Conservation (phyloP, 805 yeast genomes). For the Isabelozyma gotoi region DNA sequence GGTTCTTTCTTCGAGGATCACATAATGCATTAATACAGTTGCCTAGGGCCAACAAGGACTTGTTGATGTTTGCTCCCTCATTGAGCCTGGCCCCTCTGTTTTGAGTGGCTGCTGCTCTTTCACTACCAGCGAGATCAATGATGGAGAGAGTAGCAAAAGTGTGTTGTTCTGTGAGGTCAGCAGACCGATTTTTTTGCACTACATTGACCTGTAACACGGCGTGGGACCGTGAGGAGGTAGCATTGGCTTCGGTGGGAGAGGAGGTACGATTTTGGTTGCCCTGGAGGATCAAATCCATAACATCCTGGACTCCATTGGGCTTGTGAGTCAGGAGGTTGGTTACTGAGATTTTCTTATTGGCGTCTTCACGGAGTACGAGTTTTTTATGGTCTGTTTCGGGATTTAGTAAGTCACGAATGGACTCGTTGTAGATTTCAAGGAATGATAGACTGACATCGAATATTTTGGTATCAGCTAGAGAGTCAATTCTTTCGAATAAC, state of each 20-base stretch:
- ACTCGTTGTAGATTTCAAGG: constrained; percentile 89
- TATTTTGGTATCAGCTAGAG: constrained; percentile 49
- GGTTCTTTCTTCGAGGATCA: constrained; percentile 63
- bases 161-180: constrained; percentile 65
- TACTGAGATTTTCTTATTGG: constrained; percentile 62
- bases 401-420: constrained; percentile 72
- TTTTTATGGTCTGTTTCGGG: constrained; percentile 50
- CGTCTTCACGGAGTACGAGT: constrained; percentile 70
- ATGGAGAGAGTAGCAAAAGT: constrained; percentile 79
- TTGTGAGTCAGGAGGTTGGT: constrained; percentile 64
- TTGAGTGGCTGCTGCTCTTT: constrained; percentile 85
- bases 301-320: constrained; percentile 65
- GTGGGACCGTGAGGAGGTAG: constrained; percentile 88
- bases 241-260: constrained; percentile 89
- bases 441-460: constrained; percentile 69
- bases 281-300: constrained; percentile 69
- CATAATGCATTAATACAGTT: constrained; percentile 92
- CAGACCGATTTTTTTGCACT: constrained; percentile 55
- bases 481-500: constrained; percentile 62
- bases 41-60: constrained; percentile 84
- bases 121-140: constrained; percentile 94
- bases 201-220: constrained; percentile 86
- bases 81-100: constrained; percentile 78
- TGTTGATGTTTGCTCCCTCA: constrained; percentile 94
- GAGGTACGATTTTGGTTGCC: constrained; percentile 80